phyloP scores from a whole-genome alignment of 2,329 filamentous ascomycete genomes.

The Fusarium drepaniforme region DNA sequence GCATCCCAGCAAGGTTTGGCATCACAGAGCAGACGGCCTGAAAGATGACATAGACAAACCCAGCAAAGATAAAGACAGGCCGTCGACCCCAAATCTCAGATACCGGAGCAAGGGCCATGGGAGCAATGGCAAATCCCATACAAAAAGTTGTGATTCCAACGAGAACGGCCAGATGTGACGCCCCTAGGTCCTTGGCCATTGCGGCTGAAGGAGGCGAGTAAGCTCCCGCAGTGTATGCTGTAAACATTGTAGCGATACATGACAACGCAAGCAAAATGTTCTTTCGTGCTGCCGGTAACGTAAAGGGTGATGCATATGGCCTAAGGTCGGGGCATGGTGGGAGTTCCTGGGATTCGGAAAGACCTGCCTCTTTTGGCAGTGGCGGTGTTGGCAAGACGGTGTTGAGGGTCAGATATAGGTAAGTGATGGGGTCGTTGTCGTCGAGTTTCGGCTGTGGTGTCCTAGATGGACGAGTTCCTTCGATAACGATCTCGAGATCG shows the following conservation, averaged over 20 bases:
- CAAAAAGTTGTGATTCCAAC: constrained; percentile 87
- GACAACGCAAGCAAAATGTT: constrained; percentile 78
- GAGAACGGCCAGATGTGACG: constrained; percentile 75
- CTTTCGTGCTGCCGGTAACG: constrained; percentile 79
- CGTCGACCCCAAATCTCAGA: constrained; percentile 90
- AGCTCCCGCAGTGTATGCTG: constrained; percentile 84
- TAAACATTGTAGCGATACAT: constrained; percentile 80
- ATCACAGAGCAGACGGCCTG: constrained; percentile 82
- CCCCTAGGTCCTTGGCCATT: constrained; percentile 74
- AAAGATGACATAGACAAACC: constrained; percentile 77
- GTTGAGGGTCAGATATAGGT: constrained; percentile 57
- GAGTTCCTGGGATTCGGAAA: constrained; percentile 49
- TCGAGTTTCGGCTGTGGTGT: constrained; percentile 12
- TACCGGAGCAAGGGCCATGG: constrained; percentile 90
- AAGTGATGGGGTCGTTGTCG: constrained; percentile 48
- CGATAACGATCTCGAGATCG: constrained; percentile 36
- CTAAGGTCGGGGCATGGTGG: constrained; percentile 74
- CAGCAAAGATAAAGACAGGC: constrained; percentile 83
- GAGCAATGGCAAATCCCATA: constrained; percentile 81
- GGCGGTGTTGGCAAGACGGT: constrained; percentile 50
- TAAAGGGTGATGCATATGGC: constrained; percentile 76
- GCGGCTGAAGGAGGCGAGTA: constrained; percentile 78
- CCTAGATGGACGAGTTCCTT: constrained; percentile 19
- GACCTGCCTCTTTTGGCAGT: constrained; percentile 26
- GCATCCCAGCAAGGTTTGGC: constrained; percentile 76